These are phyloP conservation scores for Trichoderma harzianum DNA, from an alignment of 2,329 filamentous ascomycete genomes.

Conservation along the genomic window DNA sequence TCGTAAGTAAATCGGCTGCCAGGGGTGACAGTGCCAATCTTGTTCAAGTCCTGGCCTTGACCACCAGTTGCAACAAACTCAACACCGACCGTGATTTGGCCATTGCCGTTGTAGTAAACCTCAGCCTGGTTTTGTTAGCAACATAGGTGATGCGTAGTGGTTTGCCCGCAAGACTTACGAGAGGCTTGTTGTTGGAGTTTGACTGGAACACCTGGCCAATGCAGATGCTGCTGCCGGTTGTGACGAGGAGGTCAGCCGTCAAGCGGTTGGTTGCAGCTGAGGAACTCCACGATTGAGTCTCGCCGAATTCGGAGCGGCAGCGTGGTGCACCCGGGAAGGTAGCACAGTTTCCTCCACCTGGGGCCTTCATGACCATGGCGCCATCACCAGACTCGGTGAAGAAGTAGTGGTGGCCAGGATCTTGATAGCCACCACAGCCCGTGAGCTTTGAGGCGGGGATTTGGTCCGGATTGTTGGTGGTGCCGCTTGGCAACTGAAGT, in stretches of 20 bases:
- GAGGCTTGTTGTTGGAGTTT: constrained; percentile 3
- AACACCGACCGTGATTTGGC: constrained; percentile 1
- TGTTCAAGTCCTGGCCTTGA: not conserved
- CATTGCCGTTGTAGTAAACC: not conserved
- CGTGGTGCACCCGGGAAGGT: constrained; percentile 39
- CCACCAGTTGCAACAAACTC: not conserved
- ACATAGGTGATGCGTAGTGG: not conserved
- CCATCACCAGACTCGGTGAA: constrained; percentile 33
- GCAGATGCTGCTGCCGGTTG: not conserved
- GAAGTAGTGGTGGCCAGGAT: constrained; percentile 31
- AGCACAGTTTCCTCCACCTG: constrained; percentile 36
- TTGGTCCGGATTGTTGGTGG: not conserved
- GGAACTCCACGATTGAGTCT: constrained; percentile 35
- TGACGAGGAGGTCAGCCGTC: constrained; percentile 26
- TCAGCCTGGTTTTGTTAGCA: not conserved
- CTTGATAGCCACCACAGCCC: constrained; percentile 35
- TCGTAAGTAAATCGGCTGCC: not conserved
- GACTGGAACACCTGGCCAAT: constrained; percentile 5
- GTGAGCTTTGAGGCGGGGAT: constrained; percentile 24
- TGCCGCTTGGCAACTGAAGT: not conserved
- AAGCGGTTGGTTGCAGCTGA: constrained; percentile 19
- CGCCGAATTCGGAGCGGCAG: constrained; percentile 41
- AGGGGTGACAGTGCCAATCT: not conserved
- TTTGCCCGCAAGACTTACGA: not conserved
- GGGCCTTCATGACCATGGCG: constrained; percentile 38